These are phyloP conservation scores for Zymoseptoria brevis DNA, from an alignment of 2,329 filamentous ascomycete species.

Conservation along the genomic window DNA sequence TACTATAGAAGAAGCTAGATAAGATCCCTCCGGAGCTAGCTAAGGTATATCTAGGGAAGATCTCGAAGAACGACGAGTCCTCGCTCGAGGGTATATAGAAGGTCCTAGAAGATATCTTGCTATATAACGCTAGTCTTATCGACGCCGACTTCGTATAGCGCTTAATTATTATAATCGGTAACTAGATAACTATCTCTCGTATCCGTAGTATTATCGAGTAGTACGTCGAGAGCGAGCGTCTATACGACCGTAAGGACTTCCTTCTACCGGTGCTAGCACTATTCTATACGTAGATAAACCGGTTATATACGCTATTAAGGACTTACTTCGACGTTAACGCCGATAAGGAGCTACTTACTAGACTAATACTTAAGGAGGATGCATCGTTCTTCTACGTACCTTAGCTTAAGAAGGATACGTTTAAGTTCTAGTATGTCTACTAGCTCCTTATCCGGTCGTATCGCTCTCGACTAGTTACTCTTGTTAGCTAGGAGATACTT, in stretches of 20 bases:
- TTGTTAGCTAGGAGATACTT: background rate
- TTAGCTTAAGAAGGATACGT: no score
- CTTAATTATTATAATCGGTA: background rate
- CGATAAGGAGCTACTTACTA: background rate
- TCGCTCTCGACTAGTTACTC: background rate
- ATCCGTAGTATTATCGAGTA: background rate
- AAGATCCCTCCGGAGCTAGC: no score
- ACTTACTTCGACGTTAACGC: background rate
- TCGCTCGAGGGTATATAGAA: background rate
- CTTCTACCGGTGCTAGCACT: background rate
- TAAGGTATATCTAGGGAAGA: background rate
- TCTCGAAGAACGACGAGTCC: background rate
- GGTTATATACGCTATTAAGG: background rate
- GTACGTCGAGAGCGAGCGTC: background rate
- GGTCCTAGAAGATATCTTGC: background rate
- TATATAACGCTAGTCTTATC: background rate
- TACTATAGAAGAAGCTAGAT: no score
- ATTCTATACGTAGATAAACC: background rate
- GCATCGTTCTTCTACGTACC: no score
- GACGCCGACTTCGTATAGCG: background rate
- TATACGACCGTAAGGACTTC: background rate
- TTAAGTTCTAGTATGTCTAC: background rate
- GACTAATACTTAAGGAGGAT: background rate
- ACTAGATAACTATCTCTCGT: slow-evolving; percentile 1
- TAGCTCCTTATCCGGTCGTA: background rate